Conservation (phyloP, 2,329 filamentous ascomycete genomes). For the Trichoderma citrinoviride region DNA sequence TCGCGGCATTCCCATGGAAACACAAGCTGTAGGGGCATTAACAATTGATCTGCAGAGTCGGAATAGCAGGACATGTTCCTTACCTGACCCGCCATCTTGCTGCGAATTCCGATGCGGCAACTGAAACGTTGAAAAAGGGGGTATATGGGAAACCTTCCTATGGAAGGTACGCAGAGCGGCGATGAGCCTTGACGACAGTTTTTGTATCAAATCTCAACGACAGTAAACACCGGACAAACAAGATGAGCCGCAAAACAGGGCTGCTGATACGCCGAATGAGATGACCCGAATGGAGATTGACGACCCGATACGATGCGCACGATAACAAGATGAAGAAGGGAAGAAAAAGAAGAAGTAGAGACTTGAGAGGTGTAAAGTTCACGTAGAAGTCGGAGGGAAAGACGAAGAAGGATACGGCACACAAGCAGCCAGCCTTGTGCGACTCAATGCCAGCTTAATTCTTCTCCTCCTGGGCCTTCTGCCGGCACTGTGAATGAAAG, state of each 20-base stretch:
- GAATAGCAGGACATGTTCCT: neutral
- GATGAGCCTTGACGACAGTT: neutral
- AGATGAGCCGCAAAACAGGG: neutral
- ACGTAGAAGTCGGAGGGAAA: neutral
- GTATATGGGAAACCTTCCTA: neutral
- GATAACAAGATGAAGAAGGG: neutral
- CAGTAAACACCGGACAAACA: neutral
- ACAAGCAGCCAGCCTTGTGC: slow-evolving; percentile 13
- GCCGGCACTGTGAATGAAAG: neutral
- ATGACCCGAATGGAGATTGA: neutral
- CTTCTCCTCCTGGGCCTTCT: neutral
- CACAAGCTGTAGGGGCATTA: slow-evolving; percentile 28
- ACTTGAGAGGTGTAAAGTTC: neutral
- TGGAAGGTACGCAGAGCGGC: neutral
- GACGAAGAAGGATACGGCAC: neutral
- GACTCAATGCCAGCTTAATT: slow-evolving; percentile 12
- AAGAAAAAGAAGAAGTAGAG: neutral
- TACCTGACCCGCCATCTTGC: slow-evolving; percentile 20
- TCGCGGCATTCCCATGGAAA: slow-evolving; percentile 53
- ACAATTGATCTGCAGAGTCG: neutral
- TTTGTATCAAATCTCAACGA: neutral
- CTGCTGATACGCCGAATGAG: slow-evolving; percentile 1
- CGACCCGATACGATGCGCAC: neutral
- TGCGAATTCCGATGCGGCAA: neutral
- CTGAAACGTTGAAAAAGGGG: neutral